phyloP scores from a whole-genome alignment of 148 eudicot species.

The Rhododendron simsii region DNA sequence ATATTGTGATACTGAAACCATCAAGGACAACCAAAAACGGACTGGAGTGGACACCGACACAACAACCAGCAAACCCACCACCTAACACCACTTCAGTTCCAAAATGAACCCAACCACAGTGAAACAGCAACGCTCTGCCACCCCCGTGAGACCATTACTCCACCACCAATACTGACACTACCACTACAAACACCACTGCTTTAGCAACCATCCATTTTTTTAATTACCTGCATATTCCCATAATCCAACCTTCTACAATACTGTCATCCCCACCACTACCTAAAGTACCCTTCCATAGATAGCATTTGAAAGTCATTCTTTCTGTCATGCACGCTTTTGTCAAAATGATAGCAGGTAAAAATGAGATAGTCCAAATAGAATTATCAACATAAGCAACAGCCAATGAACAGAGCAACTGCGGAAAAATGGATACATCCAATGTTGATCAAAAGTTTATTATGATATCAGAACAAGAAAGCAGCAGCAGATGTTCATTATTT shows the following conservation, averaged over 20 bases:
- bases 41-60: neutral
- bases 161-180: neutral
- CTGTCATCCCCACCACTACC: neutral
- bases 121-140: neutral
- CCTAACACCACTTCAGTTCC: neutral
- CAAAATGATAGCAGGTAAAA: neutral
- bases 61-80: neutral
- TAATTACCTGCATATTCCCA: neutral
- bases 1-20: neutral
- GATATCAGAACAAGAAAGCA: neutral
- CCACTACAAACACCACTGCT: neutral
- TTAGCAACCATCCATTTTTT: neutral
- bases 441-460: neutral
- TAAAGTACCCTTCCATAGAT: neutral
- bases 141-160: neutral
- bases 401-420: neutral
- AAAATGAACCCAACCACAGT: conserved; percentile 4
- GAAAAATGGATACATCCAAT: neutral
- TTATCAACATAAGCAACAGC: neutral
- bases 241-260: neutral
- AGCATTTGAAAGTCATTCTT: neutral
- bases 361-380: neutral
- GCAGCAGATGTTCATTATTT: neutral
- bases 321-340: neutral
- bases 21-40: neutral